Percentiles rank a stretch among this genome's conserved stretches.
phyloP scores from a whole-genome alignment of 495 filamentous ascomycete genomes.

The Talaromyces stipitatus region DNA sequence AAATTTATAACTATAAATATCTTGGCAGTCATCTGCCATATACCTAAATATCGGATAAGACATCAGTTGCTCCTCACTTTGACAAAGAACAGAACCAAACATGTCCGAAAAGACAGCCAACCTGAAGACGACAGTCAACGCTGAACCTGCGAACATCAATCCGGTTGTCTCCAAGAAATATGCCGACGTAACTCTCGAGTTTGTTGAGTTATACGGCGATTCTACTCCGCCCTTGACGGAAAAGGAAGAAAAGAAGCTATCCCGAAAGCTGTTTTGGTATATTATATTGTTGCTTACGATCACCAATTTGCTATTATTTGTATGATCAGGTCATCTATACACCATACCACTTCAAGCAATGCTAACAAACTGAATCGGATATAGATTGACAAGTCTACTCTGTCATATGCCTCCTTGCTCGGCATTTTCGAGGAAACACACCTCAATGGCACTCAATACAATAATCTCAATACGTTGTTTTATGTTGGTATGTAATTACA shows the following conservation, averaged over 20 bases:
- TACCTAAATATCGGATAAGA: too few relatives aligned
- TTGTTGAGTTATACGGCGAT: slow-evolving; percentile 16
- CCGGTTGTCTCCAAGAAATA: slow-evolving; percentile 9
- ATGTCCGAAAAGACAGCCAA: background rate
- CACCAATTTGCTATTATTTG: slow-evolving; percentile 16
- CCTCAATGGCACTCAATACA: slow-evolving; percentile 14
- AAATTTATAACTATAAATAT: too few relatives aligned
- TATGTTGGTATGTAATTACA: slow-evolving; percentile 13
- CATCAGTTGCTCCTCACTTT: too few relatives aligned
- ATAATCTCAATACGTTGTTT: slow-evolving; percentile 17
- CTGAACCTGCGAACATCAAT: background rate
- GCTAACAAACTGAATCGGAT: background rate
- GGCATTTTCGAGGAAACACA: slow-evolving; percentile 17
- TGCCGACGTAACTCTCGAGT: slow-evolving; percentile 16
- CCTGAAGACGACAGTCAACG: background rate
- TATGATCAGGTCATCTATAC: too few relatives aligned
- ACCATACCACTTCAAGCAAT: too few relatives aligned
- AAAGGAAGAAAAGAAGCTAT: slow-evolving; percentile 10
- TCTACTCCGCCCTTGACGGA: slow-evolving; percentile 10
- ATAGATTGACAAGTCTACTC: slow-evolving; percentile 19
- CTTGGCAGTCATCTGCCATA: too few relatives aligned
- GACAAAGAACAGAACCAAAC: background rate
- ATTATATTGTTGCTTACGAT: slow-evolving; percentile 11
- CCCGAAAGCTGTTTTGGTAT: slow-evolving; percentile 10
- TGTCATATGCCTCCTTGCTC: slow-evolving; percentile 16